Conservation (phyloP, 495 filamentous ascomycete genomes). For the Penicillium steckii region DNA sequence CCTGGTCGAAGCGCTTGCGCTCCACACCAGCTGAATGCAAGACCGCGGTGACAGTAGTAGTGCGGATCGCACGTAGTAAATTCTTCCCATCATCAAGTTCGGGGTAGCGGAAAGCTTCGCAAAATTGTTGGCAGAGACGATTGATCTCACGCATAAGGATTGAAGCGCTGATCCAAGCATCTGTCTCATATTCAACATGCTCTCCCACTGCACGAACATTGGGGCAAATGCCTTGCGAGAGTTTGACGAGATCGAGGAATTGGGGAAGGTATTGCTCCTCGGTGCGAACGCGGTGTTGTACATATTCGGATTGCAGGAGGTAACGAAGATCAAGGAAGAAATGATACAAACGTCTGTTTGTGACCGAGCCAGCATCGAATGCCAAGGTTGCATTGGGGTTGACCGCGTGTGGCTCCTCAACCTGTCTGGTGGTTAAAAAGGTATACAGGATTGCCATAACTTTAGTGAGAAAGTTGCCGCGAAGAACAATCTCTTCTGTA, state of each 20-base stretch:
- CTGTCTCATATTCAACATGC: conserved; percentile 96
- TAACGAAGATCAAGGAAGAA: conserved; percentile 93
- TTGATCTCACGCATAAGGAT: conserved; percentile 95
- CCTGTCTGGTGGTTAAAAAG: conserved; percentile 92
- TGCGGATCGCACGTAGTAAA: conserved; percentile 70
- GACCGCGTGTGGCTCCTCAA: conserved; percentile 87
- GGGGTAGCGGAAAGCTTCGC: conserved; percentile 75
- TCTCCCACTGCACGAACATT: conserved; percentile 89
- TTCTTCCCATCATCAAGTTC: conserved; percentile 57
- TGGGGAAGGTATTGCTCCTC: conserved; percentile 88
- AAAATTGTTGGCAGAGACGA: conserved; percentile 80
- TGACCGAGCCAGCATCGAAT: conserved; percentile 89
- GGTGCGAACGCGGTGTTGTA: conserved; percentile 75
- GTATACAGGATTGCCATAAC: conserved; percentile 96
- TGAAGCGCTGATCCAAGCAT: conserved; percentile 95
- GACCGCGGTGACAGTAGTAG: conserved; percentile 73
- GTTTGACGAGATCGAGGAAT: conserved; percentile 91
- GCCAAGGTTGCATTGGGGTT: conserved; percentile 79
- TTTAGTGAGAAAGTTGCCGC: conserved; percentile 95
- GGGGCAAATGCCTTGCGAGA: conserved; percentile 95
- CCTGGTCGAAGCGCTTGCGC: conserved; percentile 77
- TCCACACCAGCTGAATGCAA: conserved; percentile 87
- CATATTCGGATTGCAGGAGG: conserved; percentile 81
- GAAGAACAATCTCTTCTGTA: conserved; percentile 86
- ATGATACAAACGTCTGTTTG: conserved; percentile 92